Percentiles rank a stretch among this genome's conserved stretches.
Evolutionary conservation across 169 alveolate genomes (phyloP).

Genomic region (Toxoplasma gondii): DNA sequence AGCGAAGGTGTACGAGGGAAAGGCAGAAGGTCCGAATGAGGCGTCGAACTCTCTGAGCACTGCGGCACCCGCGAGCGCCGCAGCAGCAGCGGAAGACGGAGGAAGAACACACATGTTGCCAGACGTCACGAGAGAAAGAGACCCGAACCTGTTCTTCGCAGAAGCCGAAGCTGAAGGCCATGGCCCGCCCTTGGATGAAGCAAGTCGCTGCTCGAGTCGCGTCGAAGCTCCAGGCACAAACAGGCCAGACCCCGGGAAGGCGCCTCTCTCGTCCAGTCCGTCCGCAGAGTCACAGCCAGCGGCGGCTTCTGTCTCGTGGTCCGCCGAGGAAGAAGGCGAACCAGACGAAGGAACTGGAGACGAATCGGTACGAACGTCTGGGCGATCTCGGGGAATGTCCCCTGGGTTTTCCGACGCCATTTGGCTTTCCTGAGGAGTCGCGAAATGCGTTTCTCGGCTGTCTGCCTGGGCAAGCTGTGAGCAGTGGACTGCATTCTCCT

Average conservation of each 20-base stretch:
- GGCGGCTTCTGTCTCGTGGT: no score
- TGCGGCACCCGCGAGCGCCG: conserved; percentile 1
- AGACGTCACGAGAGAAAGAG: neutral
- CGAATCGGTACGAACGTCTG: no score
- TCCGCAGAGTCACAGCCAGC: neutral
- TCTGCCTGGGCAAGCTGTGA: no score
- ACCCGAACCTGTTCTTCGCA: neutral
- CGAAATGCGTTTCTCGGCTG: no score
- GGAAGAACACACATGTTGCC: neutral
- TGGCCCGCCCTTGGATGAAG: neutral
- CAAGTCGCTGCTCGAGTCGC: neutral
- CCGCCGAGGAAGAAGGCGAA: no score
- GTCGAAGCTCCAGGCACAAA: neutral
- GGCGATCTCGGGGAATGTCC: no score
- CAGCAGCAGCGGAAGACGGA: conserved; percentile 8
- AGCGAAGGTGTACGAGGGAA: neutral
- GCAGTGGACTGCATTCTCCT: neutral
- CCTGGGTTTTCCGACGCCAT: no score
- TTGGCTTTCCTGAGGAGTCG: no score
- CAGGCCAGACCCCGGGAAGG: neutral
- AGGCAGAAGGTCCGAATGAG: neutral
- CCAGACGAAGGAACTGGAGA: no score
- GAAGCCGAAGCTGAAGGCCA: neutral
- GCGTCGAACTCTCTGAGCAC: neutral
- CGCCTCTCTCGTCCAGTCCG: neutral